phyloP scores from a whole-genome alignment of 371 early-diverging fungal species.

The Haplosporangium sp. region DNA sequence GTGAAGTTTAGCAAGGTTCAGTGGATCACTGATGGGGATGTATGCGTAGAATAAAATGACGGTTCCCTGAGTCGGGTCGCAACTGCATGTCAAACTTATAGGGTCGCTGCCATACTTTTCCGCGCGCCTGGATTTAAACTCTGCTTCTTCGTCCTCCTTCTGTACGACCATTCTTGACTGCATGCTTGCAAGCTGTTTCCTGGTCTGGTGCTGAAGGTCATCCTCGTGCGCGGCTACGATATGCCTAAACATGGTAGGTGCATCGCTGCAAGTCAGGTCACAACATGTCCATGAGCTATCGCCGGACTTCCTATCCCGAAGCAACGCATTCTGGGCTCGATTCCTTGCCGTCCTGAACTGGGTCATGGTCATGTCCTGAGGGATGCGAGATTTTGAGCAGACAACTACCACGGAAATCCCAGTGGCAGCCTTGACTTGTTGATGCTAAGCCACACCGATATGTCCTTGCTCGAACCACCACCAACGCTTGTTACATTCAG shows the following conservation, averaged over 20 bases:
- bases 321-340: conserved; percentile 27
- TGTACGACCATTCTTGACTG: background rate
- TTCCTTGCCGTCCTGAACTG: conserved; percentile 33
- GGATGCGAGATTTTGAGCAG: background rate
- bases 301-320: conserved; percentile 22
- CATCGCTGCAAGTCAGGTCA: conserved; percentile 8
- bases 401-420: background rate
- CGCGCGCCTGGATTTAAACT: conserved; percentile 38
- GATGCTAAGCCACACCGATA: background rate
- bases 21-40: conserved; percentile 55
- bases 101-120: conserved; percentile 50
- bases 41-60: conserved; percentile 78
- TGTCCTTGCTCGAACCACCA: background rate
- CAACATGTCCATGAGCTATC: conserved; percentile 41
- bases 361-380: conserved; percentile 5
- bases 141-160: conserved; percentile 2
- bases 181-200: background rate
- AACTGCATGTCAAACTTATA: conserved; percentile 31
- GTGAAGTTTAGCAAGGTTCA: conserved; percentile 59
- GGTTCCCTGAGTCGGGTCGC: conserved; percentile 40
- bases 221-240: conserved; percentile 28
- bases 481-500: background rate
- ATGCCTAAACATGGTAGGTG: conserved; percentile 33
- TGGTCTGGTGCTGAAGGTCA: conserved; percentile 13
- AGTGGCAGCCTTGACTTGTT: background rate